Evolutionary conservation across 495 filamentous ascomycete genomes (phyloP).

Genomic region (Penicillium lagena): DNA sequence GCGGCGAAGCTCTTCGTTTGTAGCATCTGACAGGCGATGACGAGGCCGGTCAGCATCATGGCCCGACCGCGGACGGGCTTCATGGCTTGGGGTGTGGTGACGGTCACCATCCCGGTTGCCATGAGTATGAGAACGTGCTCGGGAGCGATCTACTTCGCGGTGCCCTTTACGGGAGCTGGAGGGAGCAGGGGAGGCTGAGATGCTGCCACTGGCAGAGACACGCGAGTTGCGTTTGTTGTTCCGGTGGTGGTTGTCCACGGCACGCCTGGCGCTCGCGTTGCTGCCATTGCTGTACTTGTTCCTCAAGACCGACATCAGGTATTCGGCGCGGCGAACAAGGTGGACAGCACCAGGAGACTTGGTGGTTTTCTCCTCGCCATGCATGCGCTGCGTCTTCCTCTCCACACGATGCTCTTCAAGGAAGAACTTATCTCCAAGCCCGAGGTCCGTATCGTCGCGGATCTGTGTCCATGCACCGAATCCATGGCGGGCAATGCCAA

Average conservation of each 20-base stretch:
- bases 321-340: constrained; percentile 89
- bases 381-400: constrained; percentile 84
- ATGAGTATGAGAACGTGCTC: constrained; percentile 42
- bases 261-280: constrained; percentile 62
- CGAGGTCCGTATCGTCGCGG: constrained; percentile 82
- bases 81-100: constrained; percentile 34
- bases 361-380: constrained; percentile 64
- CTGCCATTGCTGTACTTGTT: constrained; percentile 65
- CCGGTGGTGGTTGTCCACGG: constrained; percentile 83
- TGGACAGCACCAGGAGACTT: constrained; percentile 96
- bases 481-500: constrained; percentile 87
- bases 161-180: constrained; percentile 39
- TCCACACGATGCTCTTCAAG: constrained; percentile 97
- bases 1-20: constrained; percentile 35
- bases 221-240: constrained; percentile 65
- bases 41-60: constrained; percentile 29
- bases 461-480: constrained; percentile 93
- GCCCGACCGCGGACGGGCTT: constrained; percentile 29
- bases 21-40: constrained; percentile 32
- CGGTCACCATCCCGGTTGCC: constrained; percentile 43
- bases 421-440: constrained; percentile 88
- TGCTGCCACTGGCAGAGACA: constrained; percentile 33
- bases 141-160: constrained; percentile 45
- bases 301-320: constrained; percentile 83
- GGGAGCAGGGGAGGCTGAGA: constrained; percentile 51